Evolutionary conservation across 148 eudicot genomes (phyloP).

Genomic region (Rhododendron molle): DNA sequence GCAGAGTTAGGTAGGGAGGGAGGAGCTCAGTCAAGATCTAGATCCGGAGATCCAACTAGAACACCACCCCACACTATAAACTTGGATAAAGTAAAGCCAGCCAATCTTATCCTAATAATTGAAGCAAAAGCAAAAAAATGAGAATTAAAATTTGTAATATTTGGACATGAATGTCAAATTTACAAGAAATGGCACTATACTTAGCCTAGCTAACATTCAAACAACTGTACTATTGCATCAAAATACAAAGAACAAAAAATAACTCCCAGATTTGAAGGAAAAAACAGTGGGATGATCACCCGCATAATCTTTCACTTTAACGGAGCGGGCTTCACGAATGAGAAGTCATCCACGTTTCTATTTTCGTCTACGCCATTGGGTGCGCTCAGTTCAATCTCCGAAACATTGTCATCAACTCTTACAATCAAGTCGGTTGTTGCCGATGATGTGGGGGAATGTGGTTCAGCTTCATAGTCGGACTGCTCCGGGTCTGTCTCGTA

Average conservation of each 20-base stretch:
- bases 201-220: background rate
- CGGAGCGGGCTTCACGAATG: constrained; percentile 21
- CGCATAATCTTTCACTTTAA: constrained; percentile 3
- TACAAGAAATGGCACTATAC: constrained; percentile 2
- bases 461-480: constrained; percentile 27
- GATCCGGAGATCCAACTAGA: too few species aligned
- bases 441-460: constrained; percentile 13
- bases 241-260: background rate
- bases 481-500: constrained; percentile 20
- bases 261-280: background rate
- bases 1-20: background rate
- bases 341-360: constrained; percentile 20
- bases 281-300: background rate
- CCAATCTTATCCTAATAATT: background rate
- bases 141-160: background rate
- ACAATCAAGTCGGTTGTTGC: constrained; percentile 24
- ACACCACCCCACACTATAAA: too few species aligned
- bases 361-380: constrained; percentile 6
- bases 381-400: constrained; percentile 22
- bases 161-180: constrained; percentile 2
- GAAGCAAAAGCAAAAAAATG: background rate
- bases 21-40: background rate
- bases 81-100: background rate
- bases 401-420: constrained; percentile 27
- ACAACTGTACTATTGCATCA: background rate